Base-by-base conservation (phyloP, 805 yeast species). In the Yarrowia sp. region DNA sequence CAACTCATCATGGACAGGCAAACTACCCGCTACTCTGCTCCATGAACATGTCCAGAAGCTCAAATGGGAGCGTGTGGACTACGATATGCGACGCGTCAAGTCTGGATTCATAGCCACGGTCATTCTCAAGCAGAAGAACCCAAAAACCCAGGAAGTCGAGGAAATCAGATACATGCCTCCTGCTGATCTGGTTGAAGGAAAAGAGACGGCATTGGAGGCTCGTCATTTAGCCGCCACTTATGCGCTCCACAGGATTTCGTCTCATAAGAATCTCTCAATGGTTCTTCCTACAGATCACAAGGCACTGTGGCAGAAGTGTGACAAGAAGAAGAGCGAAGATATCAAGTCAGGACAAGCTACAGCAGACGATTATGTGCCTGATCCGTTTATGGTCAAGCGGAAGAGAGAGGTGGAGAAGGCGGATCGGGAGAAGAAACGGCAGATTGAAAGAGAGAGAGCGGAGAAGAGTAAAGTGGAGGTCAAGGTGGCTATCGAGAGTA, bases 1-100 rank as follows among this genome's bases (percentile, higher is more conserved):
- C 15, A 84, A 89, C 45, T 80, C 87, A 55, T 91, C 94, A 38
- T 92, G 97, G 97, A 92, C 97, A 0, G 99, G 99, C 0, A 94
- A 94, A 74, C 81, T 94, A 15, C 98, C 99, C 0, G 92, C 90
- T 2, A 87, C 95, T 0, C 78, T 94, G 16, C 82, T 94, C 5
- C 91, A 91, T 74, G 99, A 94, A 75, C 89, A 87, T 72, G 90
- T 95, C 71, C 97, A 91, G 76, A 90, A 89, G 76, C 87, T 85
- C 70, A 91, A 92, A 78, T 94, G 99, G 99, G 89, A 88, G 70
- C 89, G 88, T 72, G 96, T 91, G 3, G 87, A 84, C 26, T 91
- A 91, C 72, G 93, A 90, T 61, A 88, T 89, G 90, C 82, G 80
- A 70, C 78, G 78, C 4, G 79, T 80, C 22, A 81, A 80, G 36